Conservation (phyloP, 2,329 filamentous ascomycete species). For the Colletotrichum navitas region DNA sequence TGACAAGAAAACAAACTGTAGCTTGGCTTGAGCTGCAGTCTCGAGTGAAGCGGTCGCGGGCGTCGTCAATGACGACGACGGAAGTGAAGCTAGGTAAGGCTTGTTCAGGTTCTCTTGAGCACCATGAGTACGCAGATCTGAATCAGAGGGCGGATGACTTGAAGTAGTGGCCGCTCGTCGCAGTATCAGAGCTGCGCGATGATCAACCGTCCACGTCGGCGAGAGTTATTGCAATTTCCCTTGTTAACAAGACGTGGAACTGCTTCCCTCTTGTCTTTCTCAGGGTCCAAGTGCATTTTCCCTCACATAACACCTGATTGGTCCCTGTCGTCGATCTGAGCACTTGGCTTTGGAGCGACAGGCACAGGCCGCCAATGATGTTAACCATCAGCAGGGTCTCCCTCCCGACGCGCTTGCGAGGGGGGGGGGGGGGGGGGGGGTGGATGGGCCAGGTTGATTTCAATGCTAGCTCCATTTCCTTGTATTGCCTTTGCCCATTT, state of each 20-base stretch:
- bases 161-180: not conserved
- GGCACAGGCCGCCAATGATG: conserved; percentile 22
- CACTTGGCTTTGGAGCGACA: conserved; percentile 31
- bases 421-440: no score
- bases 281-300: conserved; percentile 24
- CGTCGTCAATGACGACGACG: not conserved
- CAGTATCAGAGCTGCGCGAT: not conserved
- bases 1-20: no score
- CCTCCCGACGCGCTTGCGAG: conserved; percentile 14
- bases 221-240: conserved; percentile 13
- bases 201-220: not conserved
- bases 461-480: conserved; percentile 15
- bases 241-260: conserved; percentile 6
- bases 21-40: conserved; percentile 1
- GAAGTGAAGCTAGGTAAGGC: conserved; percentile 17
- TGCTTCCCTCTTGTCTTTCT: conserved; percentile 25
- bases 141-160: not conserved
- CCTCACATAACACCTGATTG: conserved; percentile 25
- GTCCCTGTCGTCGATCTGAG: conserved; percentile 20
- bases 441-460: conserved; percentile 4
- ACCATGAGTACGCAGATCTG: conserved; percentile 5
- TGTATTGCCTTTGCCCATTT: not conserved
- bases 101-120: conserved; percentile 13
- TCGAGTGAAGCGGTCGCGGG: not conserved
- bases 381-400: conserved; percentile 9